Evolutionary conservation across 2,329 filamentous ascomycete species (phyloP).

Genomic region (Cercospora citrullina): DNA sequence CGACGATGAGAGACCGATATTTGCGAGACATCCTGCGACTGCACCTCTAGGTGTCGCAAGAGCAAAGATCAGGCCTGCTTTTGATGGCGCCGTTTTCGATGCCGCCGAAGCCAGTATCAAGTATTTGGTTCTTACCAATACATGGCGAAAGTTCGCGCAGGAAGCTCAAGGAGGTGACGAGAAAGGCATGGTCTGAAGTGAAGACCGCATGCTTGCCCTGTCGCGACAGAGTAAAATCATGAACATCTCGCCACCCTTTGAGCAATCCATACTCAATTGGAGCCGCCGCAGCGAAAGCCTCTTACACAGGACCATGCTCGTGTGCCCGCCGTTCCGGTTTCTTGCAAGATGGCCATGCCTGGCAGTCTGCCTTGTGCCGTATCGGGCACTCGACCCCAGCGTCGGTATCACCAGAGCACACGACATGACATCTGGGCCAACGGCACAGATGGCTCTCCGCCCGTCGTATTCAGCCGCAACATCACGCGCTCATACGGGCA

Average conservation of each 20-base stretch:
- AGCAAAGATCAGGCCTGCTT: slow-evolving; percentile 37
- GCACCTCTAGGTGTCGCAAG: slow-evolving; percentile 18
- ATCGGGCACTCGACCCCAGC: not conserved
- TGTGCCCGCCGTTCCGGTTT: not conserved
- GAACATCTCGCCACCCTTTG: not conserved
- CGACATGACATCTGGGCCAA: not conserved
- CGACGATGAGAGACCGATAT: slow-evolving; percentile 17
- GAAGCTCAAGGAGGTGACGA: slow-evolving; percentile 12
- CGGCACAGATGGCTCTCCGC: not conserved
- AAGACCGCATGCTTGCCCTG: not conserved
- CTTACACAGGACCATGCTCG: not conserved
- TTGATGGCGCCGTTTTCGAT: slow-evolving; percentile 59
- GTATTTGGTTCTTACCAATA: slow-evolving; percentile 67
- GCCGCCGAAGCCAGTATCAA: slow-evolving; percentile 61
- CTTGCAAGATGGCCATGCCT: not conserved
- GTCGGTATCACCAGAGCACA: not conserved
- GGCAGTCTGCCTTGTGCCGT: not conserved
- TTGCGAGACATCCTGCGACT: slow-evolving; percentile 17
- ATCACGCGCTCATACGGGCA: not conserved
- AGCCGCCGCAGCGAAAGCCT: not conserved
- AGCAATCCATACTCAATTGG: not conserved
- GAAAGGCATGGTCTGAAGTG: slow-evolving; percentile 3
- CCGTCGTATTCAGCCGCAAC: not conserved
- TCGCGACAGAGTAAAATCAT: not conserved
- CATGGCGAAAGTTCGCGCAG: slow-evolving; percentile 53